Conservation (phyloP, 1,284 basidiomycete species). For the Irpex lacteus region DNA sequence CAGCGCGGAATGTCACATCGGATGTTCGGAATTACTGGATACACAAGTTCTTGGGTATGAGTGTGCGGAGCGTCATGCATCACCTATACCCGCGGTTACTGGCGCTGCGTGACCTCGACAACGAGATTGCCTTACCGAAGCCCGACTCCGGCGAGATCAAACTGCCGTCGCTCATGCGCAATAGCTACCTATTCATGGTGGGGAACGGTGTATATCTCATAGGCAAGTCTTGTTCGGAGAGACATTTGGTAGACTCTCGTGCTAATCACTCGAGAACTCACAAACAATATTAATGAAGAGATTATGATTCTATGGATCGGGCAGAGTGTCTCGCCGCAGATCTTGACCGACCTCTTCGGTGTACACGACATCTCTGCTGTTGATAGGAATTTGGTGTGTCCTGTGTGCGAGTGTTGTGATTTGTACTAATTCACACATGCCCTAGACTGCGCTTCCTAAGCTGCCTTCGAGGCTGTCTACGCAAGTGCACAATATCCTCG, state of each 20-base stretch:
- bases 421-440: not conserved
- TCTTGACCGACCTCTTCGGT: slow-evolving; percentile 86
- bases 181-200: slow-evolving; percentile 88
- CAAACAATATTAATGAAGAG: slow-evolving; percentile 60
- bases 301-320: slow-evolving; percentile 82
- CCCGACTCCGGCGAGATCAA: slow-evolving; percentile 55
- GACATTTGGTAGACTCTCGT: not conserved
- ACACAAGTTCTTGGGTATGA: slow-evolving; percentile 72
- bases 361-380: slow-evolving; percentile 77
- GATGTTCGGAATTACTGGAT: slow-evolving; percentile 91
- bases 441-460: slow-evolving; percentile 69
- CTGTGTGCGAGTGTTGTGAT: not conserved
- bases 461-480: slow-evolving; percentile 78
- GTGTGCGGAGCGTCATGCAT: slow-evolving; percentile 70
- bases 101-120: slow-evolving; percentile 84
- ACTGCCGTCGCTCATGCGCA: slow-evolving; percentile 81
- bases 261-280: slow-evolving; percentile 3
- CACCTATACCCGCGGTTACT: slow-evolving; percentile 89
- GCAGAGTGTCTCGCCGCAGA: slow-evolving; percentile 73
- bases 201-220: slow-evolving; percentile 89
- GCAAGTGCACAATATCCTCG: slow-evolving; percentile 85
- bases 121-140: slow-evolving; percentile 70
- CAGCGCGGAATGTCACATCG: slow-evolving; percentile 84
- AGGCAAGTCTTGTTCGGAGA: slow-evolving; percentile 45
- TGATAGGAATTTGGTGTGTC: slow-evolving; percentile 69